Evolutionary conservation across 169 alveolate species (phyloP), one percentile per base, ranked within the genome.

Genomic region (Theileria orientalis): DNA sequence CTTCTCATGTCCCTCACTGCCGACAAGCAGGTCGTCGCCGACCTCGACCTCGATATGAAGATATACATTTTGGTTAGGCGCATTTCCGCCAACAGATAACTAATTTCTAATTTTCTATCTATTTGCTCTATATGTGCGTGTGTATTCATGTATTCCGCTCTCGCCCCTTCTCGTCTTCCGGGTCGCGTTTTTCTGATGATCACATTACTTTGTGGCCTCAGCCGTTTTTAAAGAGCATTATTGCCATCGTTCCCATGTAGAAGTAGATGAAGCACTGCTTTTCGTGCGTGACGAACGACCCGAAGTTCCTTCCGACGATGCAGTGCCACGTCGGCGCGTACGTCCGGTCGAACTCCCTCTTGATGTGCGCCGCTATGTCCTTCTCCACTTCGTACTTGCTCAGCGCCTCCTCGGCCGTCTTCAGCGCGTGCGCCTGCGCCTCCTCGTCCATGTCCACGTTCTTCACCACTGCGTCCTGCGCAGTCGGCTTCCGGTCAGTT

Each of bases 371-470:
- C 30, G 99, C 99, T 46, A 96, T 96, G 82, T 96, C 99, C 90
- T 96, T 94, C 88, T 96, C 98, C 64, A 96, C 92, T 71, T 90
- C 90, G 83, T 91, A 94, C 94, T 96, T 94, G 87, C 96, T 99
- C 78, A 98, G 77, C 14, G 99, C 99, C 84, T 97, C 97, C 29
- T 95, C 96, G 21, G 99, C 99, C 75, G 98, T 96, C 85, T 97
- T 98, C 84, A 98, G 96, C 33, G 99, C 99, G 83, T 96, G 98
- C 85, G 96, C 96, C 82, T 96, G 98, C 98, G 96, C 95, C 68
- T 96, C 99, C 83, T 98, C 99, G 41, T 98, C 95, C 99, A 98
- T 98, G 90, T 98, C 99, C 64, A 98, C 99, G 87, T 96, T 97
- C 91, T 97, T 97, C 85, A 98, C 83, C 54, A 74, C 84, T 13